phyloP scores from a whole-genome alignment of 768 basidiomycete genomes.

The Leccinum ochraceum region DNA sequence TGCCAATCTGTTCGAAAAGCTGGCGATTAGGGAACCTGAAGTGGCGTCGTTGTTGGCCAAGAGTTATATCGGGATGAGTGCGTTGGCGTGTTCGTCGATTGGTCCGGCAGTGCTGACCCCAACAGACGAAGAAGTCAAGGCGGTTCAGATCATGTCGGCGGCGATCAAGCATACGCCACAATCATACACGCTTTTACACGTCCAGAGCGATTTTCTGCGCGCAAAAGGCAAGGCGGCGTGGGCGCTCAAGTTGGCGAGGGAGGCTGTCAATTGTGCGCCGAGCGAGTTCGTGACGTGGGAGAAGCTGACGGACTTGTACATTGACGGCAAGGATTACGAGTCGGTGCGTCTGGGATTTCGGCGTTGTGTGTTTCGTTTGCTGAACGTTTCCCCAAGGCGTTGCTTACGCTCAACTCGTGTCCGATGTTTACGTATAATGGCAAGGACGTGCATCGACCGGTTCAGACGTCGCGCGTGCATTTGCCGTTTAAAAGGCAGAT shows the following conservation, averaged over 20 bases:
- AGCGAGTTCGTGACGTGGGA: constrained; percentile 99
- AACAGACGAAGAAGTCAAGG: constrained; percentile 97
- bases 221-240: constrained; percentile 83
- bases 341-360: constrained; percentile 38
- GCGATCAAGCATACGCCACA: constrained; percentile 87
- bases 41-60: constrained; percentile 83
- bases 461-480: constrained; percentile 78
- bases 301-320: constrained; percentile 93
- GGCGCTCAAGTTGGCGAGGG: constrained; percentile 88
- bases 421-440: constrained; percentile 99
- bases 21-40: constrained; percentile 84
- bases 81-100: constrained; percentile 30
- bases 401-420: constrained; percentile 96
- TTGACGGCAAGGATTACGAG: constrained; percentile 86
- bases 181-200: constrained; percentile 92
- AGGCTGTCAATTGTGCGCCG: constrained; percentile 97
- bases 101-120: background rate
- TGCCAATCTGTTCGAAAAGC: constrained; percentile 92
- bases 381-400: constrained; percentile 44
- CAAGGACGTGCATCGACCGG: constrained; percentile 85
- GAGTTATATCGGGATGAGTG: constrained; percentile 97
- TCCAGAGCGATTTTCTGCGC: constrained; percentile 91
- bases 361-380: background rate
- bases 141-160: constrained; percentile 86
- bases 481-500: constrained; percentile 86